These are phyloP conservation scores for Entomortierella lignicola DNA, from an alignment of 192 early-diverging fungal species.

Conservation along the genomic window DNA sequence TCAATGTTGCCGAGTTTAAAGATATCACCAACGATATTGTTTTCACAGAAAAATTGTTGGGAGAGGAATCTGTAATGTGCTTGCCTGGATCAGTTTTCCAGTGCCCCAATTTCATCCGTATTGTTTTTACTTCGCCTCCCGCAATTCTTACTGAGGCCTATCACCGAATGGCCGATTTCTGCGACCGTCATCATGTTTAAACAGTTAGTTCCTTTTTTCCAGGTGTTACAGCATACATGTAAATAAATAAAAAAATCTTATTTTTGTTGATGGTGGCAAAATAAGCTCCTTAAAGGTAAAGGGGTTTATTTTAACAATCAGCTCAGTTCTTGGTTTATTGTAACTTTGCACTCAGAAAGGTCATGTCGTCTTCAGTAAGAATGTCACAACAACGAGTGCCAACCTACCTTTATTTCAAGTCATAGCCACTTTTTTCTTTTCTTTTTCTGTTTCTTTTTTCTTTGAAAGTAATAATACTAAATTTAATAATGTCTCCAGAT, in stretches of 20 bases:
- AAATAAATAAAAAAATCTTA: conserved; percentile 5
- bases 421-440: conserved; percentile 1
- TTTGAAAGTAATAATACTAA: neutral
- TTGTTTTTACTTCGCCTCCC: conserved; percentile 84
- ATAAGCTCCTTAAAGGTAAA: conserved; percentile 1
- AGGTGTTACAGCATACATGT: conserved; percentile 7
- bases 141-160: conserved; percentile 80
- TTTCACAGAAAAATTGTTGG: conserved; percentile 82
- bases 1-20: conserved; percentile 74
- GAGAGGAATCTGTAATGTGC: conserved; percentile 87
- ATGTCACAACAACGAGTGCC: no score
- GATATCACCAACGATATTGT: conserved; percentile 82
- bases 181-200: conserved; percentile 72
- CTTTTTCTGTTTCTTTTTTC: neutral
- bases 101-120: conserved; percentile 82
- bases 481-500: neutral
- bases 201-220: neutral
- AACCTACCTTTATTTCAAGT: no score
- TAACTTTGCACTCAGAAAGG: neutral
- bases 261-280: no score
- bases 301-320: neutral
- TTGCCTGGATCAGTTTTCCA: conserved; percentile 87
- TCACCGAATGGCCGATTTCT: conserved; percentile 83
- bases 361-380: no score
- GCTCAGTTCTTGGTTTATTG: neutral